A percentile compares a stretch with the other conserved stretches of the same genome.
phyloP scores from a whole-genome alignment of 2,329 filamentous ascomycete species.

The Curvularia verruculosa region DNA sequence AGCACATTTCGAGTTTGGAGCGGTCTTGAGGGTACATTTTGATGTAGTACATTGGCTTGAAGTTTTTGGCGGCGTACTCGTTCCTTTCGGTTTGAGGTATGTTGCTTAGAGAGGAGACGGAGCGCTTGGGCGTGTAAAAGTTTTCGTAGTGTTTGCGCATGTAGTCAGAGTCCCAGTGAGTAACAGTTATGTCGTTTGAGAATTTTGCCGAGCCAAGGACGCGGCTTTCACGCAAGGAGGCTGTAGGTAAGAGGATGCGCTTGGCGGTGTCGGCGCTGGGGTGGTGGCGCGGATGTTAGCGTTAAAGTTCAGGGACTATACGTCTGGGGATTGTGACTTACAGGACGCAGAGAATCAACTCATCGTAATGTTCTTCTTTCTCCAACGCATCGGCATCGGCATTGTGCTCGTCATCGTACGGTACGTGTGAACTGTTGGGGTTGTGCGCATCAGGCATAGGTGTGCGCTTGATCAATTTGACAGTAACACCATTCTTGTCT shows the following conservation, averaged over 20 bases:
- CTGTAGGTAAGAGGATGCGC: constrained; percentile 63
- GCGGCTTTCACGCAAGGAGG: constrained; percentile 66
- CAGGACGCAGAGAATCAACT: constrained; percentile 69
- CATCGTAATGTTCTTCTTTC: constrained; percentile 63
- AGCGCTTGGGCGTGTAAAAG: constrained; percentile 58
- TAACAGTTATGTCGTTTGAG: constrained; percentile 73
- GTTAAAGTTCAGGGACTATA: neutral
- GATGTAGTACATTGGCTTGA: constrained; percentile 70
- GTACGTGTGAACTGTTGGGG: constrained; percentile 53
- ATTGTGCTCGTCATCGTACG: constrained; percentile 43
- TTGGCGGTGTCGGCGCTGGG: constrained; percentile 61
- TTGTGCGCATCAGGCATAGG: constrained; percentile 53
- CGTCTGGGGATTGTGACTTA: constrained; percentile 23
- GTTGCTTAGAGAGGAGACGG: constrained; percentile 50
- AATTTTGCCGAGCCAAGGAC: constrained; percentile 75
- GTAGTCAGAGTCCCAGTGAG: constrained; percentile 68
- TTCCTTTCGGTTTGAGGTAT: constrained; percentile 51
- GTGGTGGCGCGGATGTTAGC: constrained; percentile 24
- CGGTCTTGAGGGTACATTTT: constrained; percentile 63
- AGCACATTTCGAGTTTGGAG: constrained; percentile 66
- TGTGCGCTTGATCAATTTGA: constrained; percentile 55
- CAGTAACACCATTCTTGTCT: constrained; percentile 58
- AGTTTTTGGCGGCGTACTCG: constrained; percentile 58
- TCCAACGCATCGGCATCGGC: constrained; percentile 52
- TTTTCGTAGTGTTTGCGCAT: constrained; percentile 73